Conservation (phyloP, 345 rosid species). For the Cardamine chenopodiifolia region DNA sequence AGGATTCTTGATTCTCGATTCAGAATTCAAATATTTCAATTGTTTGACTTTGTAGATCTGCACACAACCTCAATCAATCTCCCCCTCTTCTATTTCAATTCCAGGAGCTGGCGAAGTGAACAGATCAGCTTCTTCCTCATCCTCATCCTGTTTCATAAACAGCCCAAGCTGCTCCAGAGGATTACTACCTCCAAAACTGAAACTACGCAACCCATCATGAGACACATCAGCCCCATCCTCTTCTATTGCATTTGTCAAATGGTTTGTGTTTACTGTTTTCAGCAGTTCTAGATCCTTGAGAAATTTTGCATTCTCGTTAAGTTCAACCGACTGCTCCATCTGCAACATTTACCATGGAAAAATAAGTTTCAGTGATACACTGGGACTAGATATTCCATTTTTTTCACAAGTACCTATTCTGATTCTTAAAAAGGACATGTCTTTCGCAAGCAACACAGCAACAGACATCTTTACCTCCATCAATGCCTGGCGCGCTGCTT, state of each 20-base stretch:
- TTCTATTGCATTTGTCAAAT: conserved; percentile 51
- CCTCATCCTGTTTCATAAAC: conserved; percentile 69
- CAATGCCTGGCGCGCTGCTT: conserved; percentile 87
- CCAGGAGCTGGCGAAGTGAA: neutral
- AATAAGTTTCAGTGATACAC: neutral
- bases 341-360: conserved; percentile 42
- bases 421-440: conserved; percentile 9
- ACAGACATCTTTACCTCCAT: conserved; percentile 52
- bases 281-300: conserved; percentile 84
- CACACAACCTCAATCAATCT: conserved; percentile 36
- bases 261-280: conserved; percentile 61
- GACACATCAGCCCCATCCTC: conserved; percentile 54
- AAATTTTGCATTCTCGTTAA: conserved; percentile 71
- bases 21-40: neutral
- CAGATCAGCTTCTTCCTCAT: conserved; percentile 59
- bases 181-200: conserved; percentile 71
- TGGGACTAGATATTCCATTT: neutral
- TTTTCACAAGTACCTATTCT: neutral
- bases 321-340: conserved; percentile 91
- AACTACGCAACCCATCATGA: conserved; percentile 57
- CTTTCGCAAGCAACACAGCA: neutral
- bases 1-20: neutral
- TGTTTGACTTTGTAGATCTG: conserved; percentile 4
- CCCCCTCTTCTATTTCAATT: conserved; percentile 37
- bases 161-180: conserved; percentile 83